A percentile compares a stretch with the other conserved stretches of the same genome.
Evolutionary conservation across 2,329 filamentous ascomycete species (phyloP).

Genomic region (Alternaria burnsii): DNA sequence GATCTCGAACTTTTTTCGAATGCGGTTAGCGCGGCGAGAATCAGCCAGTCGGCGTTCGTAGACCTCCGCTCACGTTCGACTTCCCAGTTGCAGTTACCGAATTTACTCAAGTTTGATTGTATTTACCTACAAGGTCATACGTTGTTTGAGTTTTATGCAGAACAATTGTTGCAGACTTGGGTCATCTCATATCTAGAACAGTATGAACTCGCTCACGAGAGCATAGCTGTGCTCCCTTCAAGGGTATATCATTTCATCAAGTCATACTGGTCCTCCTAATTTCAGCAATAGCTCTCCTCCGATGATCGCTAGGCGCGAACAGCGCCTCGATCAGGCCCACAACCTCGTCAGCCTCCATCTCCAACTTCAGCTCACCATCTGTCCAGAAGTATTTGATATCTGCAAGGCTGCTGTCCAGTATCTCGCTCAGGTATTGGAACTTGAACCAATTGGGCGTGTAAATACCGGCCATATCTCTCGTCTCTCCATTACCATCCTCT

Average conservation of each 20-base stretch:
- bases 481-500: slow-evolving; percentile 49
- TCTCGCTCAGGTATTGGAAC: slow-evolving; percentile 70
- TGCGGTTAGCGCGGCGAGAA: slow-evolving; percentile 36
- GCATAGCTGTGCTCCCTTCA: not conserved
- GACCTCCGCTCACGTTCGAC: slow-evolving; percentile 23
- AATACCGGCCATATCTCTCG: slow-evolving; percentile 65
- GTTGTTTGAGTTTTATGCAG: not conserved
- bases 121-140: no score
- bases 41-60: slow-evolving; percentile 33
- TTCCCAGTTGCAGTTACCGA: not conserved
- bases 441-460: slow-evolving; percentile 71
- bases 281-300: slow-evolving; percentile 66
- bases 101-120: not conserved
- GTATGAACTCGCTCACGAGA: not conserved
- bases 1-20: slow-evolving; percentile 35
- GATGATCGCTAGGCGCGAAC: slow-evolving; percentile 69
- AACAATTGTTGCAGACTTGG: not conserved
- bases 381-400: slow-evolving; percentile 73
- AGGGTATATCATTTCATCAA: slow-evolving; percentile 7
- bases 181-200: not conserved
- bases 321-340: slow-evolving; percentile 70
- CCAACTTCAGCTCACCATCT: slow-evolving; percentile 69
- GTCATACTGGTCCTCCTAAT: slow-evolving; percentile 53
- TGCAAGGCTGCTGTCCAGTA: slow-evolving; percentile 68
- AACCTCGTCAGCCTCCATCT: slow-evolving; percentile 69